phyloP scores from a whole-genome alignment of 768 basidiomycete genomes.

The Calocybe cyanea region DNA sequence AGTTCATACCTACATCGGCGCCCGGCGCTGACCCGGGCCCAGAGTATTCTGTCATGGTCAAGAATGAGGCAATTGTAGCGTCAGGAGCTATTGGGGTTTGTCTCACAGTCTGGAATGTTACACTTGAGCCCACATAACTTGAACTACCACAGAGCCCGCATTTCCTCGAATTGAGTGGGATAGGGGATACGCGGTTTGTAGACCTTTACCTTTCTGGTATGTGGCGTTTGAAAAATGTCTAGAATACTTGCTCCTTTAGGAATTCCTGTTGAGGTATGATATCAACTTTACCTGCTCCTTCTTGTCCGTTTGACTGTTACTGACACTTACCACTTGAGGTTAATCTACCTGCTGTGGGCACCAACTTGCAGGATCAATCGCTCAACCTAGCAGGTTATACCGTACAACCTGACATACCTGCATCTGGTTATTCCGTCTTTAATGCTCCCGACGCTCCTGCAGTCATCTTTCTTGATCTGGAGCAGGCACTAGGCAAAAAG shows the following conservation, averaged over 20 bases:
- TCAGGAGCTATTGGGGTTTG: conserved; percentile 15
- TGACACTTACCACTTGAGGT: conserved; percentile 1
- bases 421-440: conserved; percentile 2
- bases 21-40: background rate
- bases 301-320: too few species aligned
- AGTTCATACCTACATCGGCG: conserved; percentile 6
- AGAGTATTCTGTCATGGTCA: background rate
- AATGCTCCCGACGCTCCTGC: conserved; percentile 6
- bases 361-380: conserved; percentile 16
- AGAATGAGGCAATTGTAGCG: conserved; percentile 8
- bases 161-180: conserved; percentile 13
- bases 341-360: conserved; percentile 13
- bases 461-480: conserved; percentile 10
- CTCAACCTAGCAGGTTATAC: background rate
- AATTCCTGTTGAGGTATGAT: conserved; percentile 5
- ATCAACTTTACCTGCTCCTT: background rate
- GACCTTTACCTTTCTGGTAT: too few species aligned
- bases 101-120: background rate
- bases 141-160: conserved; percentile 7
- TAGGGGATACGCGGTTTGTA: too few species aligned
- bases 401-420: background rate
- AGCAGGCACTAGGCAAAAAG: conserved; percentile 7
- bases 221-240: too few species aligned
- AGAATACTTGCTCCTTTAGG: conserved; percentile 10
- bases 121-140: too few species aligned